phyloP scores from a whole-genome alignment of 129 eudicot genomes.

The carrot (Daucus carota) region DNA sequence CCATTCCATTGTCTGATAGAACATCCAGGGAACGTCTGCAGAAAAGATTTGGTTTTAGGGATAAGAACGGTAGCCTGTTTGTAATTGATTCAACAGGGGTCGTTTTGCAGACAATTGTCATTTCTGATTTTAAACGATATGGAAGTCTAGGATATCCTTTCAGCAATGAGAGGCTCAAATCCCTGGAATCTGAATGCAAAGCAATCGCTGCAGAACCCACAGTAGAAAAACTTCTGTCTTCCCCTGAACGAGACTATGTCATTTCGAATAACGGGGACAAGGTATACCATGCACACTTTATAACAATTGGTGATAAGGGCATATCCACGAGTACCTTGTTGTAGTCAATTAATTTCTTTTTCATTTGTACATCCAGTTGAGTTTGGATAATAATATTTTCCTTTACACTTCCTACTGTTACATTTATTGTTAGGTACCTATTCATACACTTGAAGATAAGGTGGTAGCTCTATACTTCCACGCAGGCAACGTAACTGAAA shows the following conservation, averaged over 20 bases:
- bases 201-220: not conserved
- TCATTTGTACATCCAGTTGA: not conserved
- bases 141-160: not conserved
- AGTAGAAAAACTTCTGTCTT: not conserved
- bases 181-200: not conserved
- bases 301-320: not conserved
- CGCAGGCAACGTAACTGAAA: not conserved
- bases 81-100: not conserved
- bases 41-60: not conserved
- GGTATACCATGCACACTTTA: not conserved
- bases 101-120: not conserved
- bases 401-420: not conserved
- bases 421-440: not conserved
- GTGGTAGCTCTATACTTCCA: not conserved
- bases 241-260: not conserved
- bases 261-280: not conserved
- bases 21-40: not conserved
- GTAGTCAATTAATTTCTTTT: too few species aligned
- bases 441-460: not conserved
- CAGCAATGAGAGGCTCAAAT: not conserved
- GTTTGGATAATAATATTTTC: not conserved
- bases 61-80: too few species aligned
- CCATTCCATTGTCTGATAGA: not conserved
- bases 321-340: not conserved
- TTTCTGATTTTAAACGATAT: too few species aligned